Evolutionary conservation across 2,329 filamentous ascomycete species (phyloP).

Genomic region (Aspergillus eucalypticola): DNA sequence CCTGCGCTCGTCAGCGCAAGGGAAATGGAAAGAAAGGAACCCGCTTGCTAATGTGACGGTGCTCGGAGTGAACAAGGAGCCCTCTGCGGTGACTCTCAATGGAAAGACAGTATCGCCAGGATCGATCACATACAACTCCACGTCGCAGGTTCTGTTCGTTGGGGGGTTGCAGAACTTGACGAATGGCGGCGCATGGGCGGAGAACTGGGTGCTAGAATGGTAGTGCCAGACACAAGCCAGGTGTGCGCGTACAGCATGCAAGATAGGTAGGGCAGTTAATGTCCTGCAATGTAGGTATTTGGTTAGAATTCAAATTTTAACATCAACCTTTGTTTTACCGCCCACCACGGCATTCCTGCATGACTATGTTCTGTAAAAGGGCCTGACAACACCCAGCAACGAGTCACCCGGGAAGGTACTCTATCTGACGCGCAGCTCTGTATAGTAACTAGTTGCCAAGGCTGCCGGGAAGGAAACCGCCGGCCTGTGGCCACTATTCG

Average conservation of each 20-base stretch:
- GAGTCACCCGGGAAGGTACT: neutral
- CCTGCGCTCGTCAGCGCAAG: slow-evolving; percentile 52
- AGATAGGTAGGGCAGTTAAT: neutral
- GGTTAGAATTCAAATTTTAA: neutral
- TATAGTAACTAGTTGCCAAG: neutral
- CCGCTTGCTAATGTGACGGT: slow-evolving; percentile 64
- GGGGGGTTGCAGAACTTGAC: slow-evolving; percentile 54
- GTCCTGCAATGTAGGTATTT: neutral
- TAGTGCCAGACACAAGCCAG: slow-evolving; percentile 11
- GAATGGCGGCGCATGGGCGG: slow-evolving; percentile 57
- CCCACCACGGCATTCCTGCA: neutral
- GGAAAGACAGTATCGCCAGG: slow-evolving; percentile 44
- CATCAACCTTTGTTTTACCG: neutral
- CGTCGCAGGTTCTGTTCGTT: slow-evolving; percentile 53
- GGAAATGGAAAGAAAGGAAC: slow-evolving; percentile 59
- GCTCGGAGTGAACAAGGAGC: slow-evolving; percentile 54
- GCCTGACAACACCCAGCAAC: neutral
- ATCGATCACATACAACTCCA: slow-evolving; percentile 53
- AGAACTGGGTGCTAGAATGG: slow-evolving; percentile 61
- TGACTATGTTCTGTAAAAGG: neutral
- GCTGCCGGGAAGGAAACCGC: neutral
- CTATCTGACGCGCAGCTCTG: too few species aligned
- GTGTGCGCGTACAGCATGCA: neutral
- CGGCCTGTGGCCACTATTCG: neutral
- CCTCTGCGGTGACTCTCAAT: slow-evolving; percentile 54